Evolutionary conservation across 2,329 filamentous ascomycete species (phyloP).

Genomic region (Monilinia fructicola): DNA sequence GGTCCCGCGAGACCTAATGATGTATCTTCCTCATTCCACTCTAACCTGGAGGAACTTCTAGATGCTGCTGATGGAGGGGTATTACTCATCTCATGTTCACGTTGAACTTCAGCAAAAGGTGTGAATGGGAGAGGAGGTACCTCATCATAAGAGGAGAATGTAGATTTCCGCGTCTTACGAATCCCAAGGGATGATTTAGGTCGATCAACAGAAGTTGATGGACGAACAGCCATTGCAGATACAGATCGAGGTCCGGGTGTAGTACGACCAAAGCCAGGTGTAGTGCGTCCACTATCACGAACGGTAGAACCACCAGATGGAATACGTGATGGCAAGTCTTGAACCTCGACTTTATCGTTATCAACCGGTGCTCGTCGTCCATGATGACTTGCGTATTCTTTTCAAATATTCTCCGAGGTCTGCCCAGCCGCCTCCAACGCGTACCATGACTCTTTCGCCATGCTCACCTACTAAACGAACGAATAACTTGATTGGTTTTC

Average conservation of each 20-base stretch:
- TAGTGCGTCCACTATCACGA: slow-evolving; percentile 23
- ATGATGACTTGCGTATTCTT: slow-evolving; percentile 91
- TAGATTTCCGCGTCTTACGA: slow-evolving; percentile 34
- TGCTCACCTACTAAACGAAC: slow-evolving; percentile 88
- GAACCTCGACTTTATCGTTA: slow-evolving; percentile 59
- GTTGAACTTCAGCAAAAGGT: slow-evolving; percentile 16
- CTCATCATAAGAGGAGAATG: slow-evolving; percentile 22
- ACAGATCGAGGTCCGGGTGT: slow-evolving; percentile 42
- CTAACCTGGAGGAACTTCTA: slow-evolving; percentile 46
- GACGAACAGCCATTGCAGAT: slow-evolving; percentile 31
- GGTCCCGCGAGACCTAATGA: slow-evolving; percentile 66
- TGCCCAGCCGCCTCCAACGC: slow-evolving; percentile 97
- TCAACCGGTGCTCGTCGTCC: slow-evolving; percentile 61
- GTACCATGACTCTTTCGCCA: slow-evolving; percentile 94
- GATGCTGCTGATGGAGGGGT: slow-evolving; percentile 26
- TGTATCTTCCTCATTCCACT: slow-evolving; percentile 60
- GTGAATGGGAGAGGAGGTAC: slow-evolving; percentile 32
- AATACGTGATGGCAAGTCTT: slow-evolving; percentile 48
- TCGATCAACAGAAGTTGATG: slow-evolving; percentile 35
- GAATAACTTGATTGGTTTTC: slow-evolving; percentile 89
- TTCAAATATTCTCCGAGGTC: slow-evolving; percentile 93
- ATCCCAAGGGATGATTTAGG: slow-evolving; percentile 36
- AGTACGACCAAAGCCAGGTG: slow-evolving; percentile 43
- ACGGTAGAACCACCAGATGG: slow-evolving; percentile 31
- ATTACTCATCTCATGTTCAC: slow-evolving; percentile 17